Conservation (phyloP, 2,329 filamentous ascomycete species). For the Chaetoscypha palmicola region DNA sequence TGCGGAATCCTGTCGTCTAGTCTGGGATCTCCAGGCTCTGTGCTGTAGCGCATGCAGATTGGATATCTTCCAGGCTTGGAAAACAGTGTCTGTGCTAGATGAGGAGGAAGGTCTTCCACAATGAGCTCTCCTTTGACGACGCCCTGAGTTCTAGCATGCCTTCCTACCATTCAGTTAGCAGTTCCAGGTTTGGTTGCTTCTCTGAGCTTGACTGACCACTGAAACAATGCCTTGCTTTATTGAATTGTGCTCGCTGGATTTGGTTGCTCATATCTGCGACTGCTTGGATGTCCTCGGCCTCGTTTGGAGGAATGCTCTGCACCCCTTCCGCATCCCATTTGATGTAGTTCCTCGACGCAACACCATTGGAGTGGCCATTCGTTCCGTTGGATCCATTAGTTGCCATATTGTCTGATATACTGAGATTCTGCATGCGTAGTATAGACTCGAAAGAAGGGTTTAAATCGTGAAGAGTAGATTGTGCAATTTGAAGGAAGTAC, state of each 20-base stretch:
- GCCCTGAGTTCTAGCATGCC: slow-evolving; percentile 41
- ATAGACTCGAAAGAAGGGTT: too few species aligned
- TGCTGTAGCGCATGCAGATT: slow-evolving; percentile 33
- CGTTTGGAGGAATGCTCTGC: slow-evolving; percentile 34
- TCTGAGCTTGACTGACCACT: slow-evolving; percentile 13
- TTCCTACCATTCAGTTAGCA: slow-evolving; percentile 26
- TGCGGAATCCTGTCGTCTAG: slow-evolving; percentile 38
- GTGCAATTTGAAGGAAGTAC: too few species aligned
- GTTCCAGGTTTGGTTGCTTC: background rate
- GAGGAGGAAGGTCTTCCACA: slow-evolving; percentile 36
- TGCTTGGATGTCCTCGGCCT: slow-evolving; percentile 38
- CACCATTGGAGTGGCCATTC: slow-evolving; percentile 3
- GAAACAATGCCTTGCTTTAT: slow-evolving; percentile 35
- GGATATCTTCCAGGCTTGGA: slow-evolving; percentile 27
- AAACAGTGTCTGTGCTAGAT: slow-evolving; percentile 39
- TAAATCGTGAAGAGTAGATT: too few species aligned
- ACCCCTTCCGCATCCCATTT: slow-evolving; percentile 36
- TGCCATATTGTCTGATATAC: slow-evolving; percentile 5
- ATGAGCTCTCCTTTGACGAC: slow-evolving; percentile 41
- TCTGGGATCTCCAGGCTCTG: slow-evolving; percentile 34
- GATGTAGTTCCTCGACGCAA: slow-evolving; percentile 31
- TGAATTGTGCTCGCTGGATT: slow-evolving; percentile 39
- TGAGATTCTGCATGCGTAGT: too few species aligned
- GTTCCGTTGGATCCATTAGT: background rate
- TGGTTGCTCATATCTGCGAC: slow-evolving; percentile 40